phyloP scores from a whole-genome alignment of 805 yeast genomes.

The Brettanomyces sp. region DNA sequence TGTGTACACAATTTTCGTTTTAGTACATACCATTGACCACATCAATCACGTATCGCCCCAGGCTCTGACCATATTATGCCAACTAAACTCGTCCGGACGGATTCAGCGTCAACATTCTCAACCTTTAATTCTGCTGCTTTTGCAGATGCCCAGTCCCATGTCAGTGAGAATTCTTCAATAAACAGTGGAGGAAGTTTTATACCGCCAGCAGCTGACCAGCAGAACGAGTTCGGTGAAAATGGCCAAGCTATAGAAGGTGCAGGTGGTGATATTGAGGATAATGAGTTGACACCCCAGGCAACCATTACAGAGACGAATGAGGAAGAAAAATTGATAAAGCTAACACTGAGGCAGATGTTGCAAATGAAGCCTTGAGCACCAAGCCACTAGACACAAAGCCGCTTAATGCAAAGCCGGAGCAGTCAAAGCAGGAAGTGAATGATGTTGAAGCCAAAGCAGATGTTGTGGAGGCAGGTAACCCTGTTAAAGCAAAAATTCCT shows the following conservation, averaged over 20 bases:
- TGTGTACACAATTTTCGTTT: no score
- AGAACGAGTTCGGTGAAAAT: background rate
- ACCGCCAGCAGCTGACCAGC: background rate
- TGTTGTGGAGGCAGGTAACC: background rate
- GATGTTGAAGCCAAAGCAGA: background rate
- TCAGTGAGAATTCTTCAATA: constrained; percentile 1
- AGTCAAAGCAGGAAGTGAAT: background rate
- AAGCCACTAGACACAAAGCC: constrained; percentile 1
- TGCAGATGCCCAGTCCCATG: constrained; percentile 12
- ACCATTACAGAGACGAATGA: constrained; percentile 13
- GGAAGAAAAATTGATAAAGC: background rate
- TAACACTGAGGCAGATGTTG: background rate
- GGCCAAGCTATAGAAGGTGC: background rate
- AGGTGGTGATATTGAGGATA: background rate
- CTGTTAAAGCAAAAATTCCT: background rate
- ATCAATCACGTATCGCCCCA: no score
- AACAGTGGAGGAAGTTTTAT: background rate
- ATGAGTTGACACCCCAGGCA: constrained; percentile 13
- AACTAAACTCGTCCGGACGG: background rate
- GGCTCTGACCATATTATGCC: background rate
- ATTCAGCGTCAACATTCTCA: constrained; percentile 6
- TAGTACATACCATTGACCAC: no score
- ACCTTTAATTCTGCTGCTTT: constrained; percentile 11
- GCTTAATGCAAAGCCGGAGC: background rate
- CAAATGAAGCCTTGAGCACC: background rate